phyloP scores from a whole-genome alignment of 2,329 filamentous ascomycete genomes.

The Aspergillus floridensis region DNA sequence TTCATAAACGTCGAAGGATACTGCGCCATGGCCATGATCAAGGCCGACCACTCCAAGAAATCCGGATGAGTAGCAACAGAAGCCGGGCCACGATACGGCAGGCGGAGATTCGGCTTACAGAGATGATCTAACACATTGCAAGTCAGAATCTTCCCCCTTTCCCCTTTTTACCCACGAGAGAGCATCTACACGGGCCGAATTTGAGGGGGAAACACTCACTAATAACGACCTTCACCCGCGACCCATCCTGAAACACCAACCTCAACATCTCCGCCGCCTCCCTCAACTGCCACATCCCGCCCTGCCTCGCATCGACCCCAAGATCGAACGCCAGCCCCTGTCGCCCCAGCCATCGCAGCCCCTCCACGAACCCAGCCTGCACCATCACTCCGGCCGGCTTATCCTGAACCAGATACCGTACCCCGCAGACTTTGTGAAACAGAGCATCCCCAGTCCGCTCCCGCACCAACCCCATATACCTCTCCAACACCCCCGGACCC shows the following conservation, averaged over 20 bases:
- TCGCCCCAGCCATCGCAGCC: slow-evolving; percentile 63
- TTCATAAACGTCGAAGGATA: slow-evolving; percentile 77
- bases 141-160: neutral
- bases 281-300: slow-evolving; percentile 70
- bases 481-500: slow-evolving; percentile 57
- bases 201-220: slow-evolving; percentile 9
- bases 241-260: slow-evolving; percentile 55
- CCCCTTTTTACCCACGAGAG: neutral
- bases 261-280: slow-evolving; percentile 70
- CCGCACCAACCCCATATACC: slow-evolving; percentile 64
- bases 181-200: neutral
- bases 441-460: slow-evolving; percentile 51
- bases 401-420: slow-evolving; percentile 79
- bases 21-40: slow-evolving; percentile 65
- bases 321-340: slow-evolving; percentile 73
- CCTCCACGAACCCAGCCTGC: slow-evolving; percentile 61
- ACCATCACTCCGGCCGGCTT: slow-evolving; percentile 67
- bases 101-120: slow-evolving; percentile 77
- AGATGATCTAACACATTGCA: slow-evolving; percentile 66
- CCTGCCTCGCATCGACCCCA: slow-evolving; percentile 75
- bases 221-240: slow-evolving; percentile 69
- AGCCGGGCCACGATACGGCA: slow-evolving; percentile 51
- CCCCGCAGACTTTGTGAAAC: slow-evolving; percentile 71
- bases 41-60: slow-evolving; percentile 67
- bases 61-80: slow-evolving; percentile 45